Evolutionary conservation across 208 protist species (phyloP).

Genomic region (Leishmania aethiopica): DNA sequence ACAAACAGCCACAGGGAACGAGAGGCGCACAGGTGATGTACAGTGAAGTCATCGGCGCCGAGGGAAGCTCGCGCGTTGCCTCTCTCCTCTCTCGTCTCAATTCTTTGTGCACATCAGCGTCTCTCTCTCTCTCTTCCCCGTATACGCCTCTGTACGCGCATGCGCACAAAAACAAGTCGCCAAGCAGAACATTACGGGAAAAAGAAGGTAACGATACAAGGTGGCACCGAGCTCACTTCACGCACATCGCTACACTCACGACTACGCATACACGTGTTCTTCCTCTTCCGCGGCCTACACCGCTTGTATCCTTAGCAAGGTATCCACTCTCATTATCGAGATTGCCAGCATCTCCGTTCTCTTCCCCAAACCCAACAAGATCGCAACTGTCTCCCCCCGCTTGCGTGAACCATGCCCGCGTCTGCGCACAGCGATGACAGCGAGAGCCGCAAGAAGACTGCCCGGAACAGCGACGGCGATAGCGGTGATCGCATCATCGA

Average conservation of each 20-base stretch:
- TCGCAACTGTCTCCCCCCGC: not conserved
- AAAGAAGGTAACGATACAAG: not conserved
- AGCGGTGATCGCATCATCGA: slow-evolving; percentile 59
- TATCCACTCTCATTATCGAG: not conserved
- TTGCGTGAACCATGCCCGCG: slow-evolving; percentile 11
- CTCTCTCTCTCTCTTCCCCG: not conserved
- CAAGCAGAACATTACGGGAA: not conserved
- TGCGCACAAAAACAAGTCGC: not conserved
- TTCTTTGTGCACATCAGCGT: too few relatives aligned
- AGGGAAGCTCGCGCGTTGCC: not conserved
- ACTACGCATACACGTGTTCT: not conserved
- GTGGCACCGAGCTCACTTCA: not conserved
- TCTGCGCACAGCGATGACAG: slow-evolving; percentile 12
- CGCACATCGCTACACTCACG: not conserved
- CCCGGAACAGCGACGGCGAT: slow-evolving; percentile 35
- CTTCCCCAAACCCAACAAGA: not conserved
- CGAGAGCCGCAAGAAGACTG: slow-evolving; percentile 18
- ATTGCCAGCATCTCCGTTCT: not conserved
- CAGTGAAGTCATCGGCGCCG: not conserved
- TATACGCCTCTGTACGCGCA: not conserved
- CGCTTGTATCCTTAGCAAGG: not conserved
- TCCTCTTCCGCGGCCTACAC: slow-evolving; percentile 9
- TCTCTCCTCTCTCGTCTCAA: not conserved
- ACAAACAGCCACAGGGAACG: not conserved
- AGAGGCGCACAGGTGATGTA: not conserved